phyloP scores from a whole-genome alignment of 306 rosid genomes.

The Pyrus pyrifolia region DNA sequence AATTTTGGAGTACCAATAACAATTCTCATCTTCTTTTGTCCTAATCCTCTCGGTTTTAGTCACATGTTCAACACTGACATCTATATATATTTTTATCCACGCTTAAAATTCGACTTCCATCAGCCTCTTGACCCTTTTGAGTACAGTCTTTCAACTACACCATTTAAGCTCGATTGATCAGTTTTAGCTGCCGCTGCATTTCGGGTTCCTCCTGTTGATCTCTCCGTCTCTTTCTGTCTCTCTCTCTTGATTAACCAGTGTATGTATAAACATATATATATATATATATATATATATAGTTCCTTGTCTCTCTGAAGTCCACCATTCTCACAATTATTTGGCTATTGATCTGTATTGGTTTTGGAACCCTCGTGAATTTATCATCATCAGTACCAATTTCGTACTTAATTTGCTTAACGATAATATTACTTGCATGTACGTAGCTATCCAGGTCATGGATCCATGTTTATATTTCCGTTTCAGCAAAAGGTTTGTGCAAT shows the following conservation, averaged over 20 bases:
- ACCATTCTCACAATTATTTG: not conserved
- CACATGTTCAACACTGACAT: not conserved
- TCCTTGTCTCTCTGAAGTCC: not conserved
- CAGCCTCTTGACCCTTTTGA: not conserved
- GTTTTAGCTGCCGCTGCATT: not conserved
- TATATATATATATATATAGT: not conserved
- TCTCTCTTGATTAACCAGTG: not conserved
- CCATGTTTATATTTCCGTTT: no score
- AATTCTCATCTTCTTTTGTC: constrained; percentile 22
- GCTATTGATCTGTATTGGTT: not conserved
- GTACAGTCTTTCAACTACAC: not conserved
- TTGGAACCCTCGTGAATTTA: not conserved
- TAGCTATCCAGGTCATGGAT: not conserved
- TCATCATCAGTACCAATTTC: not conserved
- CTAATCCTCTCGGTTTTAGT: not conserved
- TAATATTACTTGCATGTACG: not conserved
- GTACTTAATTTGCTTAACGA: not conserved
- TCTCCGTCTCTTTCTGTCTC: not conserved
- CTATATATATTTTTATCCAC: not conserved
- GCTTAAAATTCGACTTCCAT: not conserved
- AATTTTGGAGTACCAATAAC: no score
- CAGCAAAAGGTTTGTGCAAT: not conserved
- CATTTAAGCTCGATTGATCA: not conserved
- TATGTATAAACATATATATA: not conserved
- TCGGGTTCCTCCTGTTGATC: not conserved